These are phyloP conservation scores for Acanthochlamys bracteata DNA, from an alignment of 106 monocot species.

Conservation along the genomic window DNA sequence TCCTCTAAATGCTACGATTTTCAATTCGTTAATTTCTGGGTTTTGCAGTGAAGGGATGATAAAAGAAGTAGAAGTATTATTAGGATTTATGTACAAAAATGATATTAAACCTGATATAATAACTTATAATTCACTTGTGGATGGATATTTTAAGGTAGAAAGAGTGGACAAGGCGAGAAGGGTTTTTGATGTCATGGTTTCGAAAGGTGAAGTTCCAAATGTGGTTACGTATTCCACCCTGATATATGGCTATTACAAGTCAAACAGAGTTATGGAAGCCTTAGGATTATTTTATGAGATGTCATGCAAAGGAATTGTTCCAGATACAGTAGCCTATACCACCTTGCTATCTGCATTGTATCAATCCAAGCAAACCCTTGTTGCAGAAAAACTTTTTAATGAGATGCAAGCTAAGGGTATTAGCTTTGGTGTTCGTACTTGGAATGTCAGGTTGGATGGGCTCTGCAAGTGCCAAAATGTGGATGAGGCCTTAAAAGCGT, in stretches of 20 bases:
- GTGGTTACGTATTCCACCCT: not conserved
- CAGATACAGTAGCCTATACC: too few relatives aligned
- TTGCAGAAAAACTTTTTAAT: not conserved
- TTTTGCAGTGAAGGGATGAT: too few relatives aligned
- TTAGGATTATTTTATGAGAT: too few relatives aligned
- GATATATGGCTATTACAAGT: not conserved
- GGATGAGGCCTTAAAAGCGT: not conserved
- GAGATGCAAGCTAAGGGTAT: not conserved
- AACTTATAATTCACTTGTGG: too few relatives aligned
- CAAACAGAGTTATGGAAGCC: not conserved
- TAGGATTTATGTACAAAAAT: too few relatives aligned
- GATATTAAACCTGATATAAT: too few relatives aligned
- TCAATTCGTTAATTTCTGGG: too few relatives aligned
- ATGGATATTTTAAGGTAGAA: too few relatives aligned
- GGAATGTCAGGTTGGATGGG: not conserved
- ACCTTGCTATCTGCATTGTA: not conserved
- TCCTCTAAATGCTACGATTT: too few relatives aligned
- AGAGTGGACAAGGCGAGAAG: not conserved
- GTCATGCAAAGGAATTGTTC: too few relatives aligned
- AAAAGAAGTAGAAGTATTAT: too few relatives aligned
- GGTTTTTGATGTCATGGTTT: slow-evolving; percentile 3
- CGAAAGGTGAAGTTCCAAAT: not conserved
- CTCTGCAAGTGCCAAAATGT: not conserved
- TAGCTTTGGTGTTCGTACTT: not conserved
- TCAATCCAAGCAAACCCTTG: not conserved